A percentile compares a stretch with the other conserved stretches of the same genome.
phyloP scores from a whole-genome alignment of 2,329 filamentous ascomycete genomes.

The Sporothrix brasiliensis region DNA sequence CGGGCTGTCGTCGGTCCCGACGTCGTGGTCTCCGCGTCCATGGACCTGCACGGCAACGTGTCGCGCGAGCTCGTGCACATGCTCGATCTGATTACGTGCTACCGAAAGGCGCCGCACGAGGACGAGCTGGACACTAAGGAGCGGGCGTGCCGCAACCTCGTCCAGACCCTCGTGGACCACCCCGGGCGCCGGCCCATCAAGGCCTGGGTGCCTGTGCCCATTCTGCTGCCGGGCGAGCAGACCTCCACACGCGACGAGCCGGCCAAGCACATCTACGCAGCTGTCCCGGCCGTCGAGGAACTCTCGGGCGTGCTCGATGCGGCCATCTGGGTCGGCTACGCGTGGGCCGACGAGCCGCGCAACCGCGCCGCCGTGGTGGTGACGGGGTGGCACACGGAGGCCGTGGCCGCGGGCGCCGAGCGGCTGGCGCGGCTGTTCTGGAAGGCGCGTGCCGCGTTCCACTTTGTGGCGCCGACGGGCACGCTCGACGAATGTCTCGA shows the following conservation, averaged over 20 bases:
- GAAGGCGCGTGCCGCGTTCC: constrained; percentile 51
- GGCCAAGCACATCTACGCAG: constrained; percentile 54
- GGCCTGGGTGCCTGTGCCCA: constrained; percentile 56
- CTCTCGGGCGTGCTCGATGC: constrained; percentile 52
- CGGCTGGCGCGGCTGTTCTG: constrained; percentile 53
- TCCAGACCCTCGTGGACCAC: constrained; percentile 44
- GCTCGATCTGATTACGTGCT: constrained; percentile 57
- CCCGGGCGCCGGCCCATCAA: constrained; percentile 49
- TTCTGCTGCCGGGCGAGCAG: constrained; percentile 58
- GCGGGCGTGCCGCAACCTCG: constrained; percentile 54
- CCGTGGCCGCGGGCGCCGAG: constrained; percentile 48
- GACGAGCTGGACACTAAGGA: constrained; percentile 55
- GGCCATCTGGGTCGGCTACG: constrained; percentile 59
- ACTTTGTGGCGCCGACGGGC: constrained; percentile 57
- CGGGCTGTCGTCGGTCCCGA: constrained; percentile 50
- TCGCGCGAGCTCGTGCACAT: constrained; percentile 53
- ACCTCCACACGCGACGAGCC: constrained; percentile 58
- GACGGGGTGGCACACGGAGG: constrained; percentile 53
- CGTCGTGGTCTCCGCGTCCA: constrained; percentile 56
- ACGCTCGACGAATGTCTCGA: constrained; percentile 53
- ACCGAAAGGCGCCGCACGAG: constrained; percentile 56
- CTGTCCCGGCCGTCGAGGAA: constrained; percentile 50
- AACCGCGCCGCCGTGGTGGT: constrained; percentile 55
- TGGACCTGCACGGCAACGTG: constrained; percentile 61
- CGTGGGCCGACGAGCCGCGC: constrained; percentile 59